These are phyloP conservation scores for Aspergillus pseudoviridinutans DNA, from an alignment of 2,329 filamentous ascomycete genomes.

Conservation along the genomic window DNA sequence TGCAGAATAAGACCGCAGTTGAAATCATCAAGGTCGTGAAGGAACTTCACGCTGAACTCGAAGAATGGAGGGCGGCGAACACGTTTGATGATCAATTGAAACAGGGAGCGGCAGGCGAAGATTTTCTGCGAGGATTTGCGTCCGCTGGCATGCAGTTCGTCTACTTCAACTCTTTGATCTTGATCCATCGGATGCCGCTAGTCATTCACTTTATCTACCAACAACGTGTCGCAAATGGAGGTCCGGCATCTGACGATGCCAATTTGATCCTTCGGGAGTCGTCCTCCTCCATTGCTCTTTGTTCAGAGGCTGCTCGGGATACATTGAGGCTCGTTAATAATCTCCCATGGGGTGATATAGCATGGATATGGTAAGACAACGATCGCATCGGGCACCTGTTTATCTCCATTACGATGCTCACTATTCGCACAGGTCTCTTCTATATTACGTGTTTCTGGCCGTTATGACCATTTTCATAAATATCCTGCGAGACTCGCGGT, in stretches of 20 bases:
- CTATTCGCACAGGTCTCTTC: constrained; percentile 58
- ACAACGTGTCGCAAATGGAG: constrained; percentile 71
- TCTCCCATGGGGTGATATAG: constrained; percentile 86
- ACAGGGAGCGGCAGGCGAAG: constrained; percentile 79
- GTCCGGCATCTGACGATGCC: constrained; percentile 12
- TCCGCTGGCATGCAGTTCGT: constrained; percentile 87
- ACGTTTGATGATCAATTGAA: constrained; percentile 84
- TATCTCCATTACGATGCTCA: not conserved
- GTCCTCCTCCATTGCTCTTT: constrained; percentile 81
- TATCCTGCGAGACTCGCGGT: constrained; percentile 84
- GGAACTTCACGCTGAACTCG: constrained; percentile 77
- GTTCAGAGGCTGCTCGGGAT: constrained; percentile 82
- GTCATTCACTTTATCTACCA: constrained; percentile 88
- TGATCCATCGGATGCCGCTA: constrained; percentile 93
- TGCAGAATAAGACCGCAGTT: constrained; percentile 72
- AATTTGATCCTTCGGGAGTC: constrained; percentile 80
- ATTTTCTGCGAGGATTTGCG: constrained; percentile 84
- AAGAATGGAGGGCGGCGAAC: constrained; percentile 88
- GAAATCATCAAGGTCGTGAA: constrained; percentile 88
- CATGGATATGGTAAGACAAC: constrained; percentile 77
- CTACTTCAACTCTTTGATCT: constrained; percentile 94
- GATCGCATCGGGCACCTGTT: not conserved
- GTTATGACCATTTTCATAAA: constrained; percentile 90
- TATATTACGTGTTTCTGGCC: constrained; percentile 92
- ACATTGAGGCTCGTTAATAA: constrained; percentile 90